Evolutionary conservation across 805 yeast genomes (phyloP).

Genomic region (Crinitomyces ghanaensis): DNA sequence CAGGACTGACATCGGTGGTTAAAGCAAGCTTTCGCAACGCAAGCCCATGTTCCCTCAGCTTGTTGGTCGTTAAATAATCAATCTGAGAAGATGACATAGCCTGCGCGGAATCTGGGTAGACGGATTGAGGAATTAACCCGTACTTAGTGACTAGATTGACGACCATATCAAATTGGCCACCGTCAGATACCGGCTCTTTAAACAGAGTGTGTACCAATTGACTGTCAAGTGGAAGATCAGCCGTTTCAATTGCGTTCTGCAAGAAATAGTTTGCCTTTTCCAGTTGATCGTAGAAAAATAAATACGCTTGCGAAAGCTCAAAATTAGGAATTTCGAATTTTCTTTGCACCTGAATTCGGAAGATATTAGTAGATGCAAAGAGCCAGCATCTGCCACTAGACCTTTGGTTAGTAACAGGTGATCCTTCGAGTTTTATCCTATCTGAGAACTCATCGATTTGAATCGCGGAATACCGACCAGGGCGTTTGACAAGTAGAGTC

Average conservation of each 20-base stretch:
- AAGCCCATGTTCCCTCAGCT: constrained; percentile 71
- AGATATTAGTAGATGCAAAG: constrained; percentile 69
- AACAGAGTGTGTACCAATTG: constrained; percentile 59
- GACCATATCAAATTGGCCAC: constrained; percentile 86
- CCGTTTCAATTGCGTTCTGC: constrained; percentile 65
- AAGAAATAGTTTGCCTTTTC: constrained; percentile 75
- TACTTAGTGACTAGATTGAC: constrained; percentile 67
- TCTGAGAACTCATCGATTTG: constrained; percentile 28
- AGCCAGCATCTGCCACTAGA: constrained; percentile 82
- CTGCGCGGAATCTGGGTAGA: constrained; percentile 59
- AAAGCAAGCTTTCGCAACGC: constrained; percentile 44
- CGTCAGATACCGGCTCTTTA: constrained; percentile 61
- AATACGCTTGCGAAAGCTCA: constrained; percentile 68
- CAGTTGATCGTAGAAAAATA: constrained; percentile 77
- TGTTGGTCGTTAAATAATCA: constrained; percentile 54
- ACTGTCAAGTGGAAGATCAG: constrained; percentile 53
- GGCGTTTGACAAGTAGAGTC: constrained; percentile 27
- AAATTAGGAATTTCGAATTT: constrained; percentile 55
- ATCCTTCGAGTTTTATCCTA: constrained; percentile 39
- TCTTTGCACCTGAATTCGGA: constrained; percentile 52
- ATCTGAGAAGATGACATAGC: constrained; percentile 26
- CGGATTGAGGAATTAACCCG: constrained; percentile 65
- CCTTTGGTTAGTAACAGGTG: constrained; percentile 67
- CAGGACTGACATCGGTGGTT: constrained; percentile 31
- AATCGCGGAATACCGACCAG: constrained; percentile 9